Evolutionary conservation across 768 basidiomycete genomes (phyloP).

Genomic region (Tylopilus plumbeoviolaceoides): DNA sequence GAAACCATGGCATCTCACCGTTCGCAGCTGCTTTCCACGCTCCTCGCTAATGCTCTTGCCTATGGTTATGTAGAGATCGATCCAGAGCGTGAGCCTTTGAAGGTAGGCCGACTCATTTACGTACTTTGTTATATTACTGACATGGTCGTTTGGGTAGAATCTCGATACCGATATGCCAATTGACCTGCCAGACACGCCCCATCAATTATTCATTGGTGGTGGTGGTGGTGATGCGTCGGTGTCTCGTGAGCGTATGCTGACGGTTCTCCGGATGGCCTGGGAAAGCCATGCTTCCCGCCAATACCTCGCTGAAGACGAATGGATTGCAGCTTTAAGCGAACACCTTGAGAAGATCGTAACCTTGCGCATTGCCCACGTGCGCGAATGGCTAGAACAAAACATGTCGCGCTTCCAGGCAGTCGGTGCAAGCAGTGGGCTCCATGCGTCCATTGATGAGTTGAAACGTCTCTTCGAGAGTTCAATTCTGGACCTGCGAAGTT

Average conservation of each 20-base stretch:
- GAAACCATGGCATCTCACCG: conserved; percentile 51
- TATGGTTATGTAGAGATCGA: conserved; percentile 45
- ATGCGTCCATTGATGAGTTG: conserved; percentile 44
- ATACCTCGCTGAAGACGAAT: conserved; percentile 26
- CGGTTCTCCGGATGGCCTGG: conserved; percentile 19
- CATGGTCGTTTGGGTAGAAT: conserved; percentile 34
- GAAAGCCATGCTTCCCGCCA: conserved; percentile 19
- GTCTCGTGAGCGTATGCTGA: conserved; percentile 16
- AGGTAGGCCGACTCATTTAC: conserved; percentile 30
- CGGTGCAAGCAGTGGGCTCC: conserved; percentile 3
- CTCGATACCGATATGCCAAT: conserved; percentile 46
- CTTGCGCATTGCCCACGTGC: conserved; percentile 45
- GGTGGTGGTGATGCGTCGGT: conserved; percentile 2
- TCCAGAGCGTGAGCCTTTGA: conserved; percentile 46
- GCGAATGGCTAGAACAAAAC: conserved; percentile 50
- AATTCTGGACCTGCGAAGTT: conserved; percentile 43
- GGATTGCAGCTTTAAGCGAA: conserved; percentile 35
- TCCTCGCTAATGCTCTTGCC: conserved; percentile 46
- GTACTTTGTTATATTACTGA: not conserved
- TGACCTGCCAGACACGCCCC: conserved; percentile 33
- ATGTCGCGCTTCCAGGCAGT: conserved; percentile 41
- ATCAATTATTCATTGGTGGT: conserved; percentile 33
- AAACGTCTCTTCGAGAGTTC: conserved; percentile 40
- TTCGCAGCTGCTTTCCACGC: conserved; percentile 36
- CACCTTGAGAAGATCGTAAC: conserved; percentile 40